These are phyloP conservation scores for Earliella scabrosa DNA, from an alignment of 1,284 basidiomycete genomes.

Conservation along the genomic window DNA sequence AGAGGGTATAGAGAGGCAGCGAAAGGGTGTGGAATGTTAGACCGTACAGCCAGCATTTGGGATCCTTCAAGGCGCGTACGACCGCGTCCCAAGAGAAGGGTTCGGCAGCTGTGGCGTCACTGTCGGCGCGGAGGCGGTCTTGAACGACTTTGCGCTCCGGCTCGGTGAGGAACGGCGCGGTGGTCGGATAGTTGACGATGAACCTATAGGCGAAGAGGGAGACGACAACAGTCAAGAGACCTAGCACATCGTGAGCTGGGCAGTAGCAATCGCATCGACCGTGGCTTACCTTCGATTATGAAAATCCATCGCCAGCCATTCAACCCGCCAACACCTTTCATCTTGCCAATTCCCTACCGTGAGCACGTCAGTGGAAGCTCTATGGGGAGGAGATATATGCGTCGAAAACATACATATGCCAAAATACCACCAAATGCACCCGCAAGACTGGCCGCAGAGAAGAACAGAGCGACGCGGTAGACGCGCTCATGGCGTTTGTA, in stretches of 20 bases:
- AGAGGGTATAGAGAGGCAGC: slow-evolving; percentile 40
- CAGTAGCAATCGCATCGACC: too few species aligned
- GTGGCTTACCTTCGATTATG: slow-evolving; percentile 51
- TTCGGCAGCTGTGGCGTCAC: neutral
- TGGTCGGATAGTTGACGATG: slow-evolving; percentile 52
- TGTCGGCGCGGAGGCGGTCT: slow-evolving; percentile 28
- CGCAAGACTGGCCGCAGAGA: slow-evolving; percentile 32
- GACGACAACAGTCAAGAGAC: neutral
- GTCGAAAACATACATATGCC: slow-evolving; percentile 27
- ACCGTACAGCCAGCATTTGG: slow-evolving; percentile 37
- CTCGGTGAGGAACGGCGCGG: slow-evolving; percentile 41
- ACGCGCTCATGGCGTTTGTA: slow-evolving; percentile 45
- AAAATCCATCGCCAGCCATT: slow-evolving; percentile 47
- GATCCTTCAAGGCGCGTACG: slow-evolving; percentile 30
- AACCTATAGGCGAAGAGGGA: slow-evolving; percentile 6
- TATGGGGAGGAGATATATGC: too few species aligned
- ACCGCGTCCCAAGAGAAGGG: neutral
- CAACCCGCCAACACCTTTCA: slow-evolving; percentile 37
- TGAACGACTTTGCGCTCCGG: slow-evolving; percentile 37
- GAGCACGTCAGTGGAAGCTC: neutral
- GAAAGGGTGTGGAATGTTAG: slow-evolving; percentile 38
- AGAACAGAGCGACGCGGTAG: slow-evolving; percentile 36
- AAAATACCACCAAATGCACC: slow-evolving; percentile 51
- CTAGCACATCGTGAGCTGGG: neutral
- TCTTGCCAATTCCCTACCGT: neutral